Conservation (phyloP, 257 asterid species). For the Thymus quinquecostatus region DNA sequence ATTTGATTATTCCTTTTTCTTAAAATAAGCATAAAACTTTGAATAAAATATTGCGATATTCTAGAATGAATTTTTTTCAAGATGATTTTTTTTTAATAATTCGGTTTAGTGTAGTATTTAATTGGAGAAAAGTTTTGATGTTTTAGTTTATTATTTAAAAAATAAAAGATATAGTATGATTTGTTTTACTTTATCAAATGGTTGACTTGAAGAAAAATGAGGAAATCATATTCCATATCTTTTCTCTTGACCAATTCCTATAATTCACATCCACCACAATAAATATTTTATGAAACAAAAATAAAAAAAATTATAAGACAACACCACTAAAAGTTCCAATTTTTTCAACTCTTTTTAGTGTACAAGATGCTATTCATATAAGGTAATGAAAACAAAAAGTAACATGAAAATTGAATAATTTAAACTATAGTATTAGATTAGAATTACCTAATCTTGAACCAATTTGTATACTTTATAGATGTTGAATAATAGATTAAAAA, state of each 20-base stretch:
- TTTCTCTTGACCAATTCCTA: slow-evolving; percentile 1
- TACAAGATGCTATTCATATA: too few relatives aligned
- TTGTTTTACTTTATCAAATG: slow-evolving; percentile 20
- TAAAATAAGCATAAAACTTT: neutral
- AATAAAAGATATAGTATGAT: too few relatives aligned
- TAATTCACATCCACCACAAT: neutral
- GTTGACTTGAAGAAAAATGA: slow-evolving; percentile 5
- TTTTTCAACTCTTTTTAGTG: too few relatives aligned
- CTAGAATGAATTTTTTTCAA: neutral
- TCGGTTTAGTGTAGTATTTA: neutral
- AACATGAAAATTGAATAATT: neutral
- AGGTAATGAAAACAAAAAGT: too few relatives aligned
- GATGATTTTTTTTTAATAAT: too few relatives aligned
- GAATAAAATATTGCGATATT: neutral
- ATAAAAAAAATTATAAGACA: neutral
- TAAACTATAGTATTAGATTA: neutral
- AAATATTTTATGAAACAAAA: neutral
- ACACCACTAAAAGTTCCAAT: neutral
- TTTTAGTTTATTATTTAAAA: neutral
- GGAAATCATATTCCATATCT: slow-evolving; percentile 5
- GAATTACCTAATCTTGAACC: neutral
- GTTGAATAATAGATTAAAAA: neutral
- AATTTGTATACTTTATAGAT: neutral
- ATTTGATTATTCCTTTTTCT: neutral
- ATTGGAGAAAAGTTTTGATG: neutral